These are phyloP conservation scores for Catharanthus roseus DNA, from an alignment of 257 asterid genomes.

Conservation along the genomic window DNA sequence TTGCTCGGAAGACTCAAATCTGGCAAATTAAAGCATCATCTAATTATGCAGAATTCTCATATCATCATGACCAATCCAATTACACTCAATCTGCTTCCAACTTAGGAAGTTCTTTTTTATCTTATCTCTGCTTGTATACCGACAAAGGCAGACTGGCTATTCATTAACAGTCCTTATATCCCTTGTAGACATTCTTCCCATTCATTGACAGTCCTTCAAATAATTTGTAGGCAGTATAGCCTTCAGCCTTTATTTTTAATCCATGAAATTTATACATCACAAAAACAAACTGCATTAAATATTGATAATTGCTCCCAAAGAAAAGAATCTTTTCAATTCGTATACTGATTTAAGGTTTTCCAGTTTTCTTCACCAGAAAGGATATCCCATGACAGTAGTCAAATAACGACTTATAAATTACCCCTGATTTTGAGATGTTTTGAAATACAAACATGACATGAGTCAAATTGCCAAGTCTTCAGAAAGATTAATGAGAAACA, in stretches of 20 bases:
- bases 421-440: background rate
- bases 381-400: background rate
- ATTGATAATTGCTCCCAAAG: background rate
- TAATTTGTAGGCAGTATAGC: background rate
- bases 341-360: constrained; percentile 10
- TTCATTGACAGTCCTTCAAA: background rate
- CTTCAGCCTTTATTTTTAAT: background rate
- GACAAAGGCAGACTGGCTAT: background rate
- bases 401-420: no score
- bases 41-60: background rate
- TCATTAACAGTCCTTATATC: background rate
- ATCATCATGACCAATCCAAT: background rate
- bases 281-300: background rate
- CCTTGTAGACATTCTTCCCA: background rate
- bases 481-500: background rate
- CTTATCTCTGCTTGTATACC: background rate
- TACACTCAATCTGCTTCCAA: background rate
- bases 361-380: constrained; percentile 29
- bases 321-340: background rate
- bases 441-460: background rate
- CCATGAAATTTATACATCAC: background rate
- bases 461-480: background rate
- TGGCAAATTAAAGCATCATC: background rate
- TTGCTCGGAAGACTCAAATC: background rate
- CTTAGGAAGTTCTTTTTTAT: background rate